Base-by-base conservation (phyloP, 441 rosid genomes). In the Sinapis alba region DNA sequence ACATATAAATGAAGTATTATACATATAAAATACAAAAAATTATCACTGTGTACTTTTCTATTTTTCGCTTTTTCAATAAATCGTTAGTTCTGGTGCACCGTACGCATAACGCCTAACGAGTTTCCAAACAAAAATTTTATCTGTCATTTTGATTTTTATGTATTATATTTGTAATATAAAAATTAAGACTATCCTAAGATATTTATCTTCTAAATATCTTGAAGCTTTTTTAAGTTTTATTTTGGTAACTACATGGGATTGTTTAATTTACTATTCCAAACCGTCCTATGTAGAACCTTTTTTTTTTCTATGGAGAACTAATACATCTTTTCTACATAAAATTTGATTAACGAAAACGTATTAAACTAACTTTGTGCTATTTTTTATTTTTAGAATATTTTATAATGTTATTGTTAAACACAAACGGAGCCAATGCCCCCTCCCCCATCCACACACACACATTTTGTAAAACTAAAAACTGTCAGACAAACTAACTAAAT, bases 401-500 rank as follows among this genome's bases (percentile, higher is more conserved):
- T 47, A 18, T 15, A 47, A 47, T 16, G 8, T 47, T 47, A 7
- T 3, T 47, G 54, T 47, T 47, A 47, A 47, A 47, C 54, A 47
- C 20, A 16, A 47, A 47, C 21, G 10, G 54, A 47, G 54, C 54
- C 21, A 45, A 45, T 6, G 8, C 54, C 20, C 54, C 54, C 32
- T 28, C 12, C 19, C 13, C 2, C n/a, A 24, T 4, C 27, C 27
- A 24, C 27, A 24, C 27, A 24, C 27, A 24, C 45, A 38, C 21
- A 53, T 50, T 50, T 20, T 34, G 7, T 19, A 36, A 62, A 63
- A 64, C 56, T 3, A 63, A 63, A 71, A 71, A 45, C 12, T 19
- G 20, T 38, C 15, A 64, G 28, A 38, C 16, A 9, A 43, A 74
- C 5, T 6, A 43, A 74, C 72, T 61, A 61, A 75, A 75, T 60